Percentiles rank a stretch among this genome's conserved stretches.
phyloP scores from a whole-genome alignment of 106 monocot genomes.

The Agapanthus africanus region DNA sequence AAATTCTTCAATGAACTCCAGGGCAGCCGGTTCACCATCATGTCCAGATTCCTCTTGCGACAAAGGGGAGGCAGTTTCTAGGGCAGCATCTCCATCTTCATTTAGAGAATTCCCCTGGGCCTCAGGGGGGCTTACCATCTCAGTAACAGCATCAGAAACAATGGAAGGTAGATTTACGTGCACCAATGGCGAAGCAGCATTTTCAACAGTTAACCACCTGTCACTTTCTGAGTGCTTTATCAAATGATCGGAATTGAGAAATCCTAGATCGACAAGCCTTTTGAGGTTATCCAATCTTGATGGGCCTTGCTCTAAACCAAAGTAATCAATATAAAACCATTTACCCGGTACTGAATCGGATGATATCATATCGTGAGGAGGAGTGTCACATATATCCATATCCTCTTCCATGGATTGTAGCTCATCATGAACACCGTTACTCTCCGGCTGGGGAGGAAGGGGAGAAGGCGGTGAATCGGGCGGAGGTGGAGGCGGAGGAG shows the following conservation, averaged over 20 bases:
- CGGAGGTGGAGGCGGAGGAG: constrained; percentile 46
- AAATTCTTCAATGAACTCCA: constrained; percentile 27
- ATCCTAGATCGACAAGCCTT: constrained; percentile 70
- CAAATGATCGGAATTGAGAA: constrained; percentile 85
- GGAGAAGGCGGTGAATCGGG: constrained; percentile 26
- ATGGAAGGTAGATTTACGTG: constrained; percentile 32
- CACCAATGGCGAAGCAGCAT: constrained; percentile 86
- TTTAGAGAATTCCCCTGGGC: constrained; percentile 58
- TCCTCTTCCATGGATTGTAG: constrained; percentile 89
- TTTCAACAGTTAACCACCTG: constrained; percentile 95
- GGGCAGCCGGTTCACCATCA: constrained; percentile 13
- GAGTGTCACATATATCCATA: constrained; percentile 99
- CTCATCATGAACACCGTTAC: constrained; percentile 39
- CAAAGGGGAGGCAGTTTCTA: constrained; percentile 22
- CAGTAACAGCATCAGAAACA: constrained; percentile 67
- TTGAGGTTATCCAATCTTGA: constrained; percentile 73
- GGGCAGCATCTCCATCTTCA: constrained; percentile 43
- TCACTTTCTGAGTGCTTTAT: constrained; percentile 88
- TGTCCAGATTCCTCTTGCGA: constrained; percentile 15
- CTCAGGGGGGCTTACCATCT: constrained; percentile 68
- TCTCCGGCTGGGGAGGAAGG: constrained; percentile 28
- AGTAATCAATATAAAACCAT: constrained; percentile 90
- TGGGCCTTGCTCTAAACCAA: constrained; percentile 80
- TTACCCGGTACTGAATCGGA: constrained; percentile 44
- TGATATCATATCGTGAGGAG: constrained; percentile 47